Base-by-base conservation (phyloP, 352 stramenopile species). In the Phytopythium boreale region DNA sequence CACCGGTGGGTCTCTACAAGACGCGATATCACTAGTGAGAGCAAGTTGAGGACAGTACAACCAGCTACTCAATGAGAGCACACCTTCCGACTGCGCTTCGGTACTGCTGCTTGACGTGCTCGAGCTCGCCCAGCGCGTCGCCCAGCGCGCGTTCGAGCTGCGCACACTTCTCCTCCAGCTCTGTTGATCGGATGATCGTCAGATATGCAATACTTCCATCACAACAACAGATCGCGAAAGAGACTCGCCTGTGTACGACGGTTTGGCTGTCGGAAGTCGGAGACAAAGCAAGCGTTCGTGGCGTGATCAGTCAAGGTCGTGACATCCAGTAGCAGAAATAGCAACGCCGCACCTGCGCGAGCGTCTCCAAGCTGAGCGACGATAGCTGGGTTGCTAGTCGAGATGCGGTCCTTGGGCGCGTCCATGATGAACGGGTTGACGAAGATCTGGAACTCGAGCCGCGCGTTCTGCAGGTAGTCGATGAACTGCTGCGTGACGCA, bases 371-470 rank as follows among this genome's bases (percentile, higher is more conserved):
- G 74, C 4, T 90, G 74, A 20, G 79, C 84, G 55, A 82, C 77
- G 44, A 93, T 94, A 20, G 76, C 79, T 2, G 84, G 73, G 47
- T 93, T 95, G 26, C 68, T 74, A 0, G 84, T 92, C 50, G 86
- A 88, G 51, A 95, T 94, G 55, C 79, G 79, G 70, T 95, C 87
- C 62, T 90, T 92, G 1, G 89, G 90, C 12, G 84, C 80, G 44
- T 95, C 86, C 57, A 93, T 70, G 56, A 97, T 88, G 71, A 92
- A 90, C 56, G 88, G 89, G 59, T 97, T 97, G 53, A 97, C 86
- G 53, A 89, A 97, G 37, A 96, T 81, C 61, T 95, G 84, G 46
- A 96, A 95, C 66, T 96, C 87, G 56, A 95, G 77, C 29, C 88
- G 85, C 43, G 79, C 71, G 58, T 77, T 87, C 49, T 95, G 82